Base-by-base conservation (phyloP, 2,329 filamentous ascomycete genomes). In the Biscogniauxia mediterranea region DNA sequence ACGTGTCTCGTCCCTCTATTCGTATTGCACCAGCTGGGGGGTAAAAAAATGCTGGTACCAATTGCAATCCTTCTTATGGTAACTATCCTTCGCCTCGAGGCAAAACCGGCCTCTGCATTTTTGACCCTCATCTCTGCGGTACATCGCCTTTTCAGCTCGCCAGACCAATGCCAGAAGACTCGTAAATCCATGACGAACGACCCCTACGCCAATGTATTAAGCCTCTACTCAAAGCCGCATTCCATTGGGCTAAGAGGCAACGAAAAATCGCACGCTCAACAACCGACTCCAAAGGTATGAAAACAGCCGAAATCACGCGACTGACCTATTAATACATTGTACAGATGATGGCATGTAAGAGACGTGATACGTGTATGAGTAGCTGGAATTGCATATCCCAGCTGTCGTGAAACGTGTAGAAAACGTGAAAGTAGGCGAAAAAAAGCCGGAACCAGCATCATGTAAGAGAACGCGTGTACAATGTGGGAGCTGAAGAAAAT, bases 131-230 rank as follows among this genome's bases (percentile, higher is more conserved):
- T 59, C 42, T 26, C 28, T 26, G 61, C 61, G 62, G 58, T 64
- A 61, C 64, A 54, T 59, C 63, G 54, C 60, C 20, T 57, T 51
- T 62, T 32, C 55, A 63, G 55, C 57, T 63, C 66, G 53, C 66
- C 52, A 64, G 63, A 67, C 64, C 64, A 65, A 70, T 69, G 67
- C 68, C 62, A 58, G 62, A 69, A 69, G 63, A 62, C 64, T 59
- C 57, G 57, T 46, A 66, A 67, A 64, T 65, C 69, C 64, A 64
- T 64, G 62, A 62, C 66, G 65, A 69, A 65, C 61, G 63, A 63
- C 50, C 67, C 66, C 62, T 65, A 70, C 69, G 68, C 70, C 69
- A 56, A 66, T 69, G 69, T 64, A 21, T 66, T 59, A 60, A 68
- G 64, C 64, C 66, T 67, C 66, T 63, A 62, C 61, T 60, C 51